Base-by-base conservation (phyloP, 805 yeast genomes). In the Sugiyamaella chiloensis region DNA sequence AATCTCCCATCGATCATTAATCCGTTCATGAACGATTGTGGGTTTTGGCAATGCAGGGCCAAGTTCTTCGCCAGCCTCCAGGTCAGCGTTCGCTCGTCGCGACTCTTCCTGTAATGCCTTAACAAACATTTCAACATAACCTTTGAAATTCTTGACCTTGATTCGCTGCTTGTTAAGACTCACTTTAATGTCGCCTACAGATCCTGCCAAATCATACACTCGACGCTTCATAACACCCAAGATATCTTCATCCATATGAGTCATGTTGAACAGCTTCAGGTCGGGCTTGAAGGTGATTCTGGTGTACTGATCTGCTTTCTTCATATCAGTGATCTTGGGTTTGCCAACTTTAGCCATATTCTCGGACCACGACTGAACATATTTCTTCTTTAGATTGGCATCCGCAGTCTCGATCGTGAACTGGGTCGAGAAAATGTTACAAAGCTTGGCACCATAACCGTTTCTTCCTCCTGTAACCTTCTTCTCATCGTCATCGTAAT, bases 381-480 rank as follows among this genome's bases (percentile, higher is more conserved):
- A 93, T 36, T 76, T 68, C 59, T 79, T 75, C 45, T 77, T 82
- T 8, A 74, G 70, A 39, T 63, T 67, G 44, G 80, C 76, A 66
- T 93, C 96, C 16, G 95, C 91, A 5, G 99, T 93, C 64, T 89
- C 96, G 24, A 93, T 76, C 11, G 73, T 76, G 62, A 93, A 93
- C 60, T 85, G 83, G 3, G 89, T 85, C 21, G 96, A 88, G 66
- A 91, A 93, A 53, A 93, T 93, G 66, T 93, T 93, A 79, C 99
- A 93, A 47, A 93, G 67, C 62, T 93, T 93, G 42, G 99, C 99
- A 68, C 99, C 99, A 63, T 82, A 93, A 54, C 99, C 99, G 64
- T 93, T 93, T 73, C 99, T 81, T 67, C 99, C 99, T 72, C 99
- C 99, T 1, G 96, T 87, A 27, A 93, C 97, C 66, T 93, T 93